A percentile compares a stretch with the other conserved stretches of the same genome.
phyloP scores from a whole-genome alignment of 176 grass and related monocot species.

The Calamus simplicifolius region DNA sequence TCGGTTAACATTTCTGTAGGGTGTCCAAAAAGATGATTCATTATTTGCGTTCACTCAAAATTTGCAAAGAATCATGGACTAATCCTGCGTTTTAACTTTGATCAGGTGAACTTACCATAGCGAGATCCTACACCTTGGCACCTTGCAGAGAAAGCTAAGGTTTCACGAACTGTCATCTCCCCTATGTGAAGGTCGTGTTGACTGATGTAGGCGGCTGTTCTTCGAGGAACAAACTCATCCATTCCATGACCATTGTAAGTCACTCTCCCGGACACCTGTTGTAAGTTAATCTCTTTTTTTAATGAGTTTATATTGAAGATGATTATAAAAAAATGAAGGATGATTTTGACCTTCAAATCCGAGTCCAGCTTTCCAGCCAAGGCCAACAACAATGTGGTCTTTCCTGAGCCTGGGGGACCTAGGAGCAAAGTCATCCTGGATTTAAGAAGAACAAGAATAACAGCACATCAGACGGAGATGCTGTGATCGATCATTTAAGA shows the following conservation, averaged over 20 bases:
- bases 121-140: slow-evolving; percentile 69
- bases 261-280: slow-evolving; percentile 45
- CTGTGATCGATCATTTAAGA: no score
- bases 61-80: no score
- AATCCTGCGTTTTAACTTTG: no score
- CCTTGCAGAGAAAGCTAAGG: slow-evolving; percentile 57
- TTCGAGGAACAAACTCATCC: slow-evolving; percentile 60
- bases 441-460: no score
- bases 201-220: slow-evolving; percentile 65
- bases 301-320: no score
- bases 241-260: slow-evolving; percentile 68
- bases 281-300: no score
- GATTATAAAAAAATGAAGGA: no score
- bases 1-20: slow-evolving; percentile 53
- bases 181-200: slow-evolving; percentile 73
- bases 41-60: no score
- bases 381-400: slow-evolving; percentile 50
- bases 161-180: slow-evolving; percentile 75
- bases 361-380: slow-evolving; percentile 47
- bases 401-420: slow-evolving; percentile 51
- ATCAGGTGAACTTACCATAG: slow-evolving; percentile 30
- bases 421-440: slow-evolving; percentile 59
- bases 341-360: slow-evolving; percentile 35
- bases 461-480: no score
- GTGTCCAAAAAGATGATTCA: slow-evolving; percentile 8